Evolutionary conservation across 495 filamentous ascomycete species (phyloP).

Genomic region (Cercophora sp.): DNA sequence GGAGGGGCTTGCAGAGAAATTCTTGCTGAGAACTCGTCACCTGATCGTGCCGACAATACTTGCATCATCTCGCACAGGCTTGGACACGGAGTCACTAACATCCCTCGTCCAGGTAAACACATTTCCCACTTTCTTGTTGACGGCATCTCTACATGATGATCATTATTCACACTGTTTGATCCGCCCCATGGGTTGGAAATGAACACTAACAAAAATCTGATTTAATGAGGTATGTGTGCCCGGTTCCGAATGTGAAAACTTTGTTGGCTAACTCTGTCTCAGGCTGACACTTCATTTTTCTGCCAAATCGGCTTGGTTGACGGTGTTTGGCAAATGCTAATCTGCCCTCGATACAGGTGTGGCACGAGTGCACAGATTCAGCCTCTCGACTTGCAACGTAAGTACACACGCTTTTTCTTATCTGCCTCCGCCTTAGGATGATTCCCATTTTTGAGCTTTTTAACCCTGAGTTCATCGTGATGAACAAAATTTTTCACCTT

Average conservation of each 20-base stretch:
- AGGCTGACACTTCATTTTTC: constrained; percentile 32
- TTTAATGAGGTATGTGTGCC: constrained; percentile 95
- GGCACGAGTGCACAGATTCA: too few species aligned
- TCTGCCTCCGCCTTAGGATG: constrained; percentile 56
- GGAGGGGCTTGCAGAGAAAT: constrained; percentile 60
- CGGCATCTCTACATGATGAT: constrained; percentile 41
- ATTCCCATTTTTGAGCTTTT: constrained; percentile 63
- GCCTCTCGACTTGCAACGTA: constrained; percentile 27
- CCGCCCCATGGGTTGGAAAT: constrained; percentile 59
- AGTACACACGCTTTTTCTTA: constrained; percentile 8
- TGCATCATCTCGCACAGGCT: constrained; percentile 7
- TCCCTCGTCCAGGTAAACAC: constrained; percentile 41
- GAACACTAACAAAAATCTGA: constrained; percentile 92
- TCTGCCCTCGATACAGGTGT: too few species aligned
- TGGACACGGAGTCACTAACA: constrained; percentile 27
- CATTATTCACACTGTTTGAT: constrained; percentile 99
- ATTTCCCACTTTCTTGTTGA: constrained; percentile 17
- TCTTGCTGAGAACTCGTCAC: constrained; percentile 98
- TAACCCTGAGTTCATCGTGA: constrained; percentile 67
- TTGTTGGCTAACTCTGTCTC: constrained; percentile 42
- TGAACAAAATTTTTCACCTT: constrained; percentile 80
- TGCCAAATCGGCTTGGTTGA: background rate
- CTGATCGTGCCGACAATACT: constrained; percentile 60
- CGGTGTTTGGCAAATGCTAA: too few species aligned
- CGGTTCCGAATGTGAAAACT: too few species aligned